phyloP scores from a whole-genome alignment of 768 basidiomycete genomes.

The Suillus alpinus region DNA sequence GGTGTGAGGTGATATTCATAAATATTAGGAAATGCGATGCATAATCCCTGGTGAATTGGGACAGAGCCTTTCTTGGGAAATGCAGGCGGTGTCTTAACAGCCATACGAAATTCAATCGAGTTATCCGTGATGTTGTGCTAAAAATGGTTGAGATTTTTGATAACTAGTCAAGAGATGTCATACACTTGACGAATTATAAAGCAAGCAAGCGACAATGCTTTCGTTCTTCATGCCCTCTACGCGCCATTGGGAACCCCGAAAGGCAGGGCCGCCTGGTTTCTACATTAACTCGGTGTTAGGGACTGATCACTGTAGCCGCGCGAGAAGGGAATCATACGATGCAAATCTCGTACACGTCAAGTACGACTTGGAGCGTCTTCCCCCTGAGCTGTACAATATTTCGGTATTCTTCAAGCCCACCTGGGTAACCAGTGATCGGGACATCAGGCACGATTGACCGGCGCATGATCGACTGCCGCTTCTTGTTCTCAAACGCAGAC shows the following conservation, averaged over 20 bases:
- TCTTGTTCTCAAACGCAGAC: slow-evolving; percentile 39
- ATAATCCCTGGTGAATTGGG: slow-evolving; percentile 34
- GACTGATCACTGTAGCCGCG: too few relatives aligned
- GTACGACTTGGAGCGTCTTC: slow-evolving; percentile 41
- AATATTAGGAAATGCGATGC: slow-evolving; percentile 53
- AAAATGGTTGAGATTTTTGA: background rate
- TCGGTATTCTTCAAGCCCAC: slow-evolving; percentile 43
- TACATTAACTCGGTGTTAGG: slow-evolving; percentile 9
- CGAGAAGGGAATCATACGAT: slow-evolving; percentile 33
- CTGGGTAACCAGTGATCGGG: slow-evolving; percentile 39
- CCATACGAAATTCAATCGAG: slow-evolving; percentile 47
- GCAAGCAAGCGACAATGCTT: slow-evolving; percentile 45
- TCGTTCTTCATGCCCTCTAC: slow-evolving; percentile 57
- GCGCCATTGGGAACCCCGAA: slow-evolving; percentile 41
- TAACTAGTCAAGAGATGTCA: slow-evolving; percentile 13
- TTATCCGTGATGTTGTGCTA: slow-evolving; percentile 44
- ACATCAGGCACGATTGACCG: slow-evolving; percentile 48
- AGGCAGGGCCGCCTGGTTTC: slow-evolving; percentile 33
- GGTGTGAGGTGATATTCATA: slow-evolving; percentile 46
- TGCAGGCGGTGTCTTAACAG: slow-evolving; percentile 43
- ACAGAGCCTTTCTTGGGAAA: slow-evolving; percentile 29
- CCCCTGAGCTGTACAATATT: slow-evolving; percentile 37
- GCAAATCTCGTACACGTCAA: slow-evolving; percentile 38
- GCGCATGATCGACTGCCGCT: slow-evolving; percentile 41
- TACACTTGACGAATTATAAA: slow-evolving; percentile 41